Evolutionary conservation across 2,329 filamentous ascomycete genomes (phyloP).

Genomic region (Podosphaera xanthii): DNA sequence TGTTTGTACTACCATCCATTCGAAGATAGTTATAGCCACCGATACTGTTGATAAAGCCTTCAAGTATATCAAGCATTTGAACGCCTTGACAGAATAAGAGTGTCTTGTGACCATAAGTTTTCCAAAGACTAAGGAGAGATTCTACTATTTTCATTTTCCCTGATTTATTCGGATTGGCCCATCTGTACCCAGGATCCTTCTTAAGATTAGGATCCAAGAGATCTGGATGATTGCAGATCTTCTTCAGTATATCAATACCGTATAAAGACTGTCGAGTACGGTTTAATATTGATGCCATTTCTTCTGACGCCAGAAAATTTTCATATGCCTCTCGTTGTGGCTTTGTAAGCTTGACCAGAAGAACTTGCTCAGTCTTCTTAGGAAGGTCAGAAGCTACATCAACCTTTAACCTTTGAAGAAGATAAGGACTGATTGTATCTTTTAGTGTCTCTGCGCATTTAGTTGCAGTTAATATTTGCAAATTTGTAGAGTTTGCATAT

Average conservation of each 20-base stretch:
- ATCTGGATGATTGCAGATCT: conserved; percentile 96
- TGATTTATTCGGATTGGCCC: conserved; percentile 57
- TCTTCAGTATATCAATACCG: conserved; percentile 77
- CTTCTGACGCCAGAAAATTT: conserved; percentile 56
- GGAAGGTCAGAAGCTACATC: conserved; percentile 87
- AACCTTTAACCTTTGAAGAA: conserved; percentile 76
- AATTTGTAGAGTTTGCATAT: conserved; percentile 82
- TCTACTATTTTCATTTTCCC: conserved; percentile 94
- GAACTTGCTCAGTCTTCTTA: conserved; percentile 84
- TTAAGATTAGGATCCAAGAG: conserved; percentile 40
- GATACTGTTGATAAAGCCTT: conserved; percentile 50
- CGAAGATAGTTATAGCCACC: conserved; percentile 54
- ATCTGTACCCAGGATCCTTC: conserved; percentile 42
- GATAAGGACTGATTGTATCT: conserved; percentile 77
- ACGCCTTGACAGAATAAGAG: conserved; percentile 81
- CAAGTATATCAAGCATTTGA: conserved; percentile 87
- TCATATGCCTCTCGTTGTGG: conserved; percentile 63
- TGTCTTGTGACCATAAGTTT: conserved; percentile 64
- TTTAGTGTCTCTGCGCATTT: conserved; percentile 88
- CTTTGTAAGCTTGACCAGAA: conserved; percentile 81
- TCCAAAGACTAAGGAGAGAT: conserved; percentile 71
- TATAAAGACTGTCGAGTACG: conserved; percentile 60
- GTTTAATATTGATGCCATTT: conserved; percentile 62
- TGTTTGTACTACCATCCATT: conserved; percentile 83
- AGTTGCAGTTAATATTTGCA: conserved; percentile 83